These are phyloP conservation scores for Agrostemma githago DNA, from an alignment of 148 eudicot genomes.

Conservation along the genomic window DNA sequence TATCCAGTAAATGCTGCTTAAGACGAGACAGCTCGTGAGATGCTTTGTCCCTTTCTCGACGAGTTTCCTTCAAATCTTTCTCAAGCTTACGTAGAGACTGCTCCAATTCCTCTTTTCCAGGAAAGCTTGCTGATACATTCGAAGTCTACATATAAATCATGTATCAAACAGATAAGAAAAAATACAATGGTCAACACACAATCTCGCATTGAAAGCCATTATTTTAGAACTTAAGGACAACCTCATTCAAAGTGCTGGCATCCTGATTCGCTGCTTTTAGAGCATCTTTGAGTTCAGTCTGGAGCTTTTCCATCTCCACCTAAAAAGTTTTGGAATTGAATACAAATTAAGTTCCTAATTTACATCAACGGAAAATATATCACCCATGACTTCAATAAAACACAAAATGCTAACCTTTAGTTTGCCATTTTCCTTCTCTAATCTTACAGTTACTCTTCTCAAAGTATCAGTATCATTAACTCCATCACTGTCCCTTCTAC, in stretches of 20 bases:
- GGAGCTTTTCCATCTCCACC: slow-evolving; percentile 53
- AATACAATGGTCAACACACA: neutral
- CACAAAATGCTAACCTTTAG: slow-evolving; percentile 51
- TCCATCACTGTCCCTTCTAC: slow-evolving; percentile 41
- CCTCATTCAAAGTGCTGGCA: slow-evolving; percentile 38
- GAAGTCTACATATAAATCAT: slow-evolving; percentile 26
- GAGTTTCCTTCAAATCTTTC: slow-evolving; percentile 68
- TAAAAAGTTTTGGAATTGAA: slow-evolving; percentile 22
- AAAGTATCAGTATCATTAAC: slow-evolving; percentile 39
- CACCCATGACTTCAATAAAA: neutral
- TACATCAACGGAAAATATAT: neutral
- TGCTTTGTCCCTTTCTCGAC: slow-evolving; percentile 73
- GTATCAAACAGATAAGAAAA: slow-evolving; percentile 6
- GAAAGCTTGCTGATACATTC: slow-evolving; percentile 36
- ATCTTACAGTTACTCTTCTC: slow-evolving; percentile 45
- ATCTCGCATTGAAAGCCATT: neutral
- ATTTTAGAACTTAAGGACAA: slow-evolving; percentile 9
- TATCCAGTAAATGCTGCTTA: slow-evolving; percentile 91
- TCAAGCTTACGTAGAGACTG: slow-evolving; percentile 54
- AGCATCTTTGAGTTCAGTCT: slow-evolving; percentile 42
- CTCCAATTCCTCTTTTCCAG: slow-evolving; percentile 63
- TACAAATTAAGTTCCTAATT: slow-evolving; percentile 8
- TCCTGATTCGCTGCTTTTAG: slow-evolving; percentile 19
- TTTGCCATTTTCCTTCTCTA: slow-evolving; percentile 62
- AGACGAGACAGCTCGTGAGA: slow-evolving; percentile 78